Base-by-base conservation (phyloP, 768 basidiomycete genomes). In the Agrocybe chaxingu region DNA sequence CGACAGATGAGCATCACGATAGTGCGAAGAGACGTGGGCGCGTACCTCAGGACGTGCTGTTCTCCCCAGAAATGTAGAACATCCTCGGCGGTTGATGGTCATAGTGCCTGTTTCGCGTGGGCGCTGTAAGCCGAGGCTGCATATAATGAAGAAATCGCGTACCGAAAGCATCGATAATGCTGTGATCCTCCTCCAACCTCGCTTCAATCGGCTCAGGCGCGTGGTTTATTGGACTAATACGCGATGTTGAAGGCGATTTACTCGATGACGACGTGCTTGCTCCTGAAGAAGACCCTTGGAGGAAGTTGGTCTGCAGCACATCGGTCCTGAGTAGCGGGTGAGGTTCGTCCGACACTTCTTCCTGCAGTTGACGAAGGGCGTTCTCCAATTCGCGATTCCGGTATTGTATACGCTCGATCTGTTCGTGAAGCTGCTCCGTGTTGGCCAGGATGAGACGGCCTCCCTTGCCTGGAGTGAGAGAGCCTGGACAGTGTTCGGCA, bases 41-140 rank as follows among this genome's bases (percentile, higher is more conserved):
- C 77, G 45, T 55, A 86, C 85, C 74, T 89, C 86, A 18, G 83
- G 74, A 34, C 84, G 78, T 5, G 87, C 82, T 0, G 84, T 88
- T 50, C 76, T 74, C 12, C 87, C 85, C 50, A 83, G 71, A 61
- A 82, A 85, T 33, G 66, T 74, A 0, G 77, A 72, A 54, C 80
- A 79, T 0, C 81, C 82, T 42, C 76, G 63, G 18, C 73, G 62
- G n/a, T 76, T 80, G 19, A 86, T 71, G 2, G 75, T 76, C 45
- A 62, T 19, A 9, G 61, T 62, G 29, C 61, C 61, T 62, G 12
- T 1, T 31, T 18, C 33, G 36, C 45, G 29, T 8, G 2, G 36
- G 19, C 0, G 47, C 13, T 40, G 29, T 8, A 32, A 16, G 10
- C 4, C 33, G 12, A 32, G 9, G 4, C 10, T 18, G 19, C 3